phyloP scores from a whole-genome alignment of 768 basidiomycete species.

The Scleroderma bovista region DNA sequence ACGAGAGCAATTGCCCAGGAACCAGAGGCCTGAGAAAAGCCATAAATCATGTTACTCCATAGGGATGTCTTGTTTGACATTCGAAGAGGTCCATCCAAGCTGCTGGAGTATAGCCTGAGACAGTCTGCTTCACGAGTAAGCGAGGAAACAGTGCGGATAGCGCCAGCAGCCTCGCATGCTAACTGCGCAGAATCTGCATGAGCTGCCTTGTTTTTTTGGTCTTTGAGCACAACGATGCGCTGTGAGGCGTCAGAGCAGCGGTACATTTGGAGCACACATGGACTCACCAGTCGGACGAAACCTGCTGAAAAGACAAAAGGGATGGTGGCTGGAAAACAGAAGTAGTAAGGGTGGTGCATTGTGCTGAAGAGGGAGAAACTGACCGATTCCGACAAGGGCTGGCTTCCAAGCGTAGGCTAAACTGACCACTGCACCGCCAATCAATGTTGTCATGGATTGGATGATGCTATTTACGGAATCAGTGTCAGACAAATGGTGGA shows the following conservation, averaged over 20 bases:
- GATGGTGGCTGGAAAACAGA: conserved; percentile 46
- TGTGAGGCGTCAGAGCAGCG: conserved; percentile 15
- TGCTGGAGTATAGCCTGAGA: conserved; percentile 54
- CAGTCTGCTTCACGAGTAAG: conserved; percentile 86
- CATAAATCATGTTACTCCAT: conserved; percentile 61
- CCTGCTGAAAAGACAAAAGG: conserved; percentile 68
- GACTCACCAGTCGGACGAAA: conserved; percentile 72
- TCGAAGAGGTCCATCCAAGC: conserved; percentile 65
- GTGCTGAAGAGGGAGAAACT: conserved; percentile 16
- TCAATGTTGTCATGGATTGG: conserved; percentile 64
- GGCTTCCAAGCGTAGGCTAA: conserved; percentile 74
- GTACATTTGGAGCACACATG: neutral
- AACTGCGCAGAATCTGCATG: conserved; percentile 82
- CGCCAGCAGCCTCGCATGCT: conserved; percentile 86
- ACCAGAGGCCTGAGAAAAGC: conserved; percentile 64
- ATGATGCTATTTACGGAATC: conserved; percentile 51
- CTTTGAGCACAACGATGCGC: conserved; percentile 86
- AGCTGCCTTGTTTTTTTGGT: conserved; percentile 70
- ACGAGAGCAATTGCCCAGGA: conserved; percentile 84
- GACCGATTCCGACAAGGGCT: conserved; percentile 79
- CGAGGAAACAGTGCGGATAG: conserved; percentile 87
- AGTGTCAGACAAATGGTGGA: too few species aligned
- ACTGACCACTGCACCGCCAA: conserved; percentile 72
- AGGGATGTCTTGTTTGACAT: conserved; percentile 61
- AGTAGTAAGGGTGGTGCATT: neutral